Evolutionary conservation across 2,329 filamentous ascomycete genomes (phyloP), one percentile per base, ranked within the genome.

Genomic region (Aspergillus sp.): DNA sequence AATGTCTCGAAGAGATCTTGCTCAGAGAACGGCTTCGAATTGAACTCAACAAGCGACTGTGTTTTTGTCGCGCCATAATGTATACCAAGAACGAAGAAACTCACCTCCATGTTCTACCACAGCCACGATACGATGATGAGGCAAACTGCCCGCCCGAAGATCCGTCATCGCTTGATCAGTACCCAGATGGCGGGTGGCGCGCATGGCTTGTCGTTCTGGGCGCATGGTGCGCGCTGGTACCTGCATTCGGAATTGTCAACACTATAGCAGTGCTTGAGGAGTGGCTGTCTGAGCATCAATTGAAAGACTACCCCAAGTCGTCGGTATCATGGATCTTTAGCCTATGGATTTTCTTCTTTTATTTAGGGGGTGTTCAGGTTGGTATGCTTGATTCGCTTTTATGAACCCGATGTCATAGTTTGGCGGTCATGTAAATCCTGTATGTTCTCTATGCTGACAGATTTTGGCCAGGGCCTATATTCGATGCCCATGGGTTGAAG

Each of bases 191-290:
- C 17, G 68, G 69, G 7, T 49, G 56, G 17, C 50, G 53, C 15
- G 69, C 70, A 4, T 73, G 70, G 70, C 49, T 60, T 1, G 65
- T 68, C 1, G 68, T 70, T 2, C 47, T 67, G 1, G 69, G 68
- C 1, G 61, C 65, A 3, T 68, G 60, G 53, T 68, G 61, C 53
- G 60, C 58, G 17, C 59, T 69, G 48, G 50, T 66, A 15, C 60
- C 61, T 10, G 59, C 60, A 13, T 66, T 71, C 51, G 69, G 67
- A 2, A 41, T 68, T 25, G 52, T 65, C 42, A 69, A 66, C 42
- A 62, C 59, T 15, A 52, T 61, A 7, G 63, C 62, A 4, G 55
- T 65, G 12, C 51, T 70, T 1, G 60, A 67, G 30, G 60, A 61
- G 1, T 68, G 60, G 59, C 46, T 65, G 4, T 52, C 52, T 17